Conservation (phyloP, 169 alveolate species). For the Cryptosporidium canis region DNA sequence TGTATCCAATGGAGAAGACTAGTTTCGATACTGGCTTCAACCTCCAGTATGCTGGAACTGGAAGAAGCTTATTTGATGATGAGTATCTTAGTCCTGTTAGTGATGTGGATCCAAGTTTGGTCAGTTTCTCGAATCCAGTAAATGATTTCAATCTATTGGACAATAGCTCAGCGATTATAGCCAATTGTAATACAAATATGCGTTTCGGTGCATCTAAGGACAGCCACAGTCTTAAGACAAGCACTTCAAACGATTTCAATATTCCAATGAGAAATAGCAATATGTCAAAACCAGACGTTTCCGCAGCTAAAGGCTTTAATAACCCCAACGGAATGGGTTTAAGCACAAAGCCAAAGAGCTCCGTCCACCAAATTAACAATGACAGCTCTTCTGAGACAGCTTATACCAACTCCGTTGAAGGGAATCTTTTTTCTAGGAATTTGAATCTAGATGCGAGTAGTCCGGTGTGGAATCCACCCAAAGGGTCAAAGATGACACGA, state of each 20-base stretch:
- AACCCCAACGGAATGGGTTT: background rate
- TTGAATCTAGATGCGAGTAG: background rate
- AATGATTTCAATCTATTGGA: background rate
- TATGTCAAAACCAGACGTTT: background rate
- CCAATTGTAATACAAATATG: background rate
- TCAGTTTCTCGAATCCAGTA: background rate
- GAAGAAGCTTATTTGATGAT: background rate
- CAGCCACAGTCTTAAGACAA: background rate
- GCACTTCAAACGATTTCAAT: background rate
- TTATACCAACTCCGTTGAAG: background rate
- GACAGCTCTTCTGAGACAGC: constrained; percentile 9
- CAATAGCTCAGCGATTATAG: background rate
- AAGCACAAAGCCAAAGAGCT: background rate
- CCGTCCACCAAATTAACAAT: constrained; percentile 4
- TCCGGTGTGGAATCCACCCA: background rate
- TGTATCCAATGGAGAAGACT: background rate
- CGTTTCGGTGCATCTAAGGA: background rate
- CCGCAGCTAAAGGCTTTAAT: background rate
- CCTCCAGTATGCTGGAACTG: background rate
- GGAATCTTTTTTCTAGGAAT: background rate
- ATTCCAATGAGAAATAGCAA: background rate
- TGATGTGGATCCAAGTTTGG: background rate
- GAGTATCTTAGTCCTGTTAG: background rate
- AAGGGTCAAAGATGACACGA: background rate
- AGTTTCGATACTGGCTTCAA: background rate